Evolutionary conservation across 805 yeast genomes (phyloP).

Genomic region (Dipodascus geniculatus): DNA sequence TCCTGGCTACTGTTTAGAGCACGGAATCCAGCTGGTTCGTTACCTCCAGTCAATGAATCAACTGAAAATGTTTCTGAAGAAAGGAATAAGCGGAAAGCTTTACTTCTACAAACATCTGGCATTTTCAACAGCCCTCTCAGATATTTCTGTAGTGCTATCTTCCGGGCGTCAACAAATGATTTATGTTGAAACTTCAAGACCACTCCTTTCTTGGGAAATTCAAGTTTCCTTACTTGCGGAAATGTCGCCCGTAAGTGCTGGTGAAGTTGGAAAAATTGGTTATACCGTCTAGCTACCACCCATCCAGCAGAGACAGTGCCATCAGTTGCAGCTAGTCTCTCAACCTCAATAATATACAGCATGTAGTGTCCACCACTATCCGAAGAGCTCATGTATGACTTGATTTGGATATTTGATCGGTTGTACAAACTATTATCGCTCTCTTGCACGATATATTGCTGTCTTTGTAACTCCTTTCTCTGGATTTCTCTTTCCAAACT

Average conservation of each 20-base stretch:
- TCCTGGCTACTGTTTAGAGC: not conserved
- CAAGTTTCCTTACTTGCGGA: constrained; percentile 36
- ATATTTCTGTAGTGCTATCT: constrained; percentile 49
- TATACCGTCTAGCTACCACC: constrained; percentile 83
- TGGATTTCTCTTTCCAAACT: constrained; percentile 65
- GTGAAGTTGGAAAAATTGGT: constrained; percentile 68
- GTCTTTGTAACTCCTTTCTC: constrained; percentile 59
- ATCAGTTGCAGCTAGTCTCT: constrained; percentile 32
- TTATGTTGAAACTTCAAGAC: constrained; percentile 62
- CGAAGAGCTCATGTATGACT: constrained; percentile 36
- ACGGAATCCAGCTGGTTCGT: constrained; percentile 4
- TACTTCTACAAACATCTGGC: constrained; percentile 63
- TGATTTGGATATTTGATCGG: constrained; percentile 25
- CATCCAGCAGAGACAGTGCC: constrained; percentile 55
- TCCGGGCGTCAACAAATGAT: constrained; percentile 53
- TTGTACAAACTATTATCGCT: constrained; percentile 67
- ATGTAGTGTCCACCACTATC: constrained; percentile 51
- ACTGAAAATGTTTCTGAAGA: constrained; percentile 53
- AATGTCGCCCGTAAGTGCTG: constrained; percentile 46
- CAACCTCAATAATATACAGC: constrained; percentile 68
- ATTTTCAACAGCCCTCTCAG: constrained; percentile 43
- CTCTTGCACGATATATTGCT: constrained; percentile 74
- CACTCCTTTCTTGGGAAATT: constrained; percentile 42
- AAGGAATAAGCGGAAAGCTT: constrained; percentile 61
- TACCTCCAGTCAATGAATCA: constrained; percentile 8